Evolutionary conservation across 345 rosid species (phyloP).

Genomic region (Durio zibethinus): DNA sequence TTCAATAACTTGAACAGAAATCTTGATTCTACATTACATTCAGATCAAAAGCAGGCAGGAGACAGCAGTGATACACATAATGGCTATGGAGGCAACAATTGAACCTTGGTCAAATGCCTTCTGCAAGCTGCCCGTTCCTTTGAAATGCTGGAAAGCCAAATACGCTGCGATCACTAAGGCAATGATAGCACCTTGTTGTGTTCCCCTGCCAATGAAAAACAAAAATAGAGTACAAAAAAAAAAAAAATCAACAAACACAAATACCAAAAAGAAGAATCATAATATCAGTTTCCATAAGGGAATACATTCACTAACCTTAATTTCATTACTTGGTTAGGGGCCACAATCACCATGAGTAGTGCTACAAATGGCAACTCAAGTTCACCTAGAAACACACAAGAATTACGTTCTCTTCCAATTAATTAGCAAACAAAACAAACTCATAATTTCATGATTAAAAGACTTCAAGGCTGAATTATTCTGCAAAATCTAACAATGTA

Average conservation of each 20-base stretch:
- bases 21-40: background rate
- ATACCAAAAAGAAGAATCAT: slow-evolving; percentile 5
- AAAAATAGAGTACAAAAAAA: too few relatives aligned
- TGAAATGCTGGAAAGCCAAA: slow-evolving; percentile 89
- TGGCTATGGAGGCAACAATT: slow-evolving; percentile 69
- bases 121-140: slow-evolving; percentile 58
- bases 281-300: slow-evolving; percentile 8
- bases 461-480: background rate
- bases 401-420: background rate
- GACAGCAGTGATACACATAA: slow-evolving; percentile 43
- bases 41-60: slow-evolving; percentile 45
- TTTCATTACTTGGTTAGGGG: slow-evolving; percentile 62
- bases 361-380: slow-evolving; percentile 83
- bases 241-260: background rate
- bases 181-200: slow-evolving; percentile 62
- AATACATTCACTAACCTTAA: slow-evolving; percentile 47
- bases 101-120: slow-evolving; percentile 76
- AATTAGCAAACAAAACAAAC: background rate
- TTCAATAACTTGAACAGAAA: slow-evolving; percentile 30
- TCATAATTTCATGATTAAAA: background rate
- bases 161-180: slow-evolving; percentile 55
- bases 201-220: slow-evolving; percentile 54
- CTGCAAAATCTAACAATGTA: background rate
- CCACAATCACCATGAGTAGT: slow-evolving; percentile 62
- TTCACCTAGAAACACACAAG: slow-evolving; percentile 48